Conservation (phyloP, 2,329 filamentous ascomycete species). For the Purpureocillium takamizusanense region DNA sequence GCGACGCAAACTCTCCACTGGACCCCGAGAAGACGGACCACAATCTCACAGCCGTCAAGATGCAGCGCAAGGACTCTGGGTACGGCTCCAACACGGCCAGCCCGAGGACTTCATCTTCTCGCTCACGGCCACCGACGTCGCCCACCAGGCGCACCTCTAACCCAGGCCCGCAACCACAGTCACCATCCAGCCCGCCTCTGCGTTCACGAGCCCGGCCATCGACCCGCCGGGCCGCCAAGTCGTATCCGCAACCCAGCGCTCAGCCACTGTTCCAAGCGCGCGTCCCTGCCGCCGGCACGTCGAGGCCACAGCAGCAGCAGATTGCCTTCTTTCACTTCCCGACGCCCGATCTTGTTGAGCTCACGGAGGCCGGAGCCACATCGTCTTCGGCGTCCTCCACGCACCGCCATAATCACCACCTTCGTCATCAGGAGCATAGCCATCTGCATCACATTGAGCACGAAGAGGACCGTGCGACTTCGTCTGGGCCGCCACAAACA, state of each 20-base stretch:
- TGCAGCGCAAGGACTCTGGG: conserved; percentile 49
- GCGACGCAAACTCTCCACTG: too few relatives aligned
- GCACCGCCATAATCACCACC: too few relatives aligned
- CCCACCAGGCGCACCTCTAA: conserved; percentile 24
- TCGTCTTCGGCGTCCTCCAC: too few relatives aligned
- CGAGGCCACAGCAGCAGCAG: too few relatives aligned
- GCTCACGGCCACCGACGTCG: conserved; percentile 14
- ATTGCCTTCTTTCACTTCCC: conserved; percentile 41
- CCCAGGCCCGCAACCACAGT: conserved; percentile 11
- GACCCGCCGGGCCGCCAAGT: conserved; percentile 30
- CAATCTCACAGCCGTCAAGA: conserved; percentile 26
- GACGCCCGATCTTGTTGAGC: conserved; percentile 28
- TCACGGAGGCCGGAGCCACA: conserved; percentile 8
- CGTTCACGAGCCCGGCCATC: conserved; percentile 30
- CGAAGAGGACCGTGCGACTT: too few relatives aligned
- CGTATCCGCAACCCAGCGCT: conserved; percentile 19
- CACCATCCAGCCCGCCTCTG: conserved; percentile 7
- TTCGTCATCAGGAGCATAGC: too few relatives aligned
- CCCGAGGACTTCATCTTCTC: conserved; percentile 27
- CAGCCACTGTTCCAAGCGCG: conserved; percentile 25
- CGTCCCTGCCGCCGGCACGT: conserved; percentile 15
- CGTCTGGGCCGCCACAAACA: conserved; percentile 36
- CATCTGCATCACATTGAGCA: too few relatives aligned
- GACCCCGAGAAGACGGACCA: not conserved
- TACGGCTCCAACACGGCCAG: conserved; percentile 40